Percentiles rank a stretch among this genome's conserved stretches.
Conservation (phyloP, 2,329 filamentous ascomycete genomes). For the Trichocomaceae sp. region DNA sequence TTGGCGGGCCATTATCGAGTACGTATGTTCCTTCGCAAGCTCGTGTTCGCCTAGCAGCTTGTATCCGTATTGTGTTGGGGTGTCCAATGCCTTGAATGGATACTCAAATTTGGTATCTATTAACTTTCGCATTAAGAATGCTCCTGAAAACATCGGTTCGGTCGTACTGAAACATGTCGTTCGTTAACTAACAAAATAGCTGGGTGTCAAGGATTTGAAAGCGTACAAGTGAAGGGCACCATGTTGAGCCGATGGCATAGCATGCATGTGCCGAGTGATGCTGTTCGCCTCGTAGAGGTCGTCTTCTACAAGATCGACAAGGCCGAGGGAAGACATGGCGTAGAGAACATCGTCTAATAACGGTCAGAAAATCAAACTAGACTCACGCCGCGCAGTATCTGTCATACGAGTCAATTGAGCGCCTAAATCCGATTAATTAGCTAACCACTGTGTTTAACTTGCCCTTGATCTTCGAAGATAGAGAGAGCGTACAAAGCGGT, state of each 20-base stretch:
- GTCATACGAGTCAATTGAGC: slow-evolving; percentile 20
- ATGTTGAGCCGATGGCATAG: slow-evolving; percentile 30
- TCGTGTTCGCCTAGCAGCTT: slow-evolving; percentile 24
- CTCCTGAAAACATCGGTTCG: slow-evolving; percentile 29
- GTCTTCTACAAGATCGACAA: slow-evolving; percentile 29
- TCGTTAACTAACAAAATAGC: neutral
- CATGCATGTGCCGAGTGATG: slow-evolving; percentile 30
- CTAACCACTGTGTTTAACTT: neutral
- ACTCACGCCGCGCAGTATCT: neutral
- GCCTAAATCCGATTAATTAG: slow-evolving; percentile 13
- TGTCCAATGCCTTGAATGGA: slow-evolving; percentile 29
- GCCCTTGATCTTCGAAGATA: neutral
- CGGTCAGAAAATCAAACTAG: neutral
- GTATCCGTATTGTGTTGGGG: slow-evolving; percentile 31
- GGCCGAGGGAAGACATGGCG: slow-evolving; percentile 31
- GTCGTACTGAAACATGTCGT: slow-evolving; percentile 22
- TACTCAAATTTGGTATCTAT: slow-evolving; percentile 29
- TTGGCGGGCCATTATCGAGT: slow-evolving; percentile 31
- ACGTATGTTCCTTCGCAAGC: slow-evolving; percentile 28
- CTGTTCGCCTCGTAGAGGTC: slow-evolving; percentile 27
- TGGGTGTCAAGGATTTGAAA: neutral
- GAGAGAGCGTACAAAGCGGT: slow-evolving; percentile 20
- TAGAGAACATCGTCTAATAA: slow-evolving; percentile 30
- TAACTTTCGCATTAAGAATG: slow-evolving; percentile 32
- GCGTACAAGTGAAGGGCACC: slow-evolving; percentile 34